Evolutionary conservation across 2,329 filamentous ascomycete genomes (phyloP).

Genomic region (Penicillium digitatum): DNA sequence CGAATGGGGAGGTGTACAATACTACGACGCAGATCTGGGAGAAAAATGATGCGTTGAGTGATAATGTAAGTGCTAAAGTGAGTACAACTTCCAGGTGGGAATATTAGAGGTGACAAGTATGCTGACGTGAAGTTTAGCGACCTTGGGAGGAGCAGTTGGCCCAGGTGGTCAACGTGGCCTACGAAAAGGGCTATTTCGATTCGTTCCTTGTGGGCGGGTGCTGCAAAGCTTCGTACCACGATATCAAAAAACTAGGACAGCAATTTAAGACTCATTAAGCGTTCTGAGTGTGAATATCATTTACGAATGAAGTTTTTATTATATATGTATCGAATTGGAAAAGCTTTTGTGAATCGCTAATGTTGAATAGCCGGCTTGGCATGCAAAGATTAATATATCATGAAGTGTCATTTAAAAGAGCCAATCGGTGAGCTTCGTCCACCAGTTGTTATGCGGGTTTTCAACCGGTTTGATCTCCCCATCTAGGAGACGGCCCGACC

Average conservation of each 20-base stretch:
- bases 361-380: slow-evolving; percentile 14
- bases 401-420: slow-evolving; percentile 19
- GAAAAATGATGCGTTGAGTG: slow-evolving; percentile 22
- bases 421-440: slow-evolving; percentile 27
- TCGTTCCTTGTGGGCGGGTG: slow-evolving; percentile 46
- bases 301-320: neutral
- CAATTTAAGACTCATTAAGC: slow-evolving; percentile 11
- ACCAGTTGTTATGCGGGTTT: slow-evolving; percentile 17
- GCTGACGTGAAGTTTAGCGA: slow-evolving; percentile 19
- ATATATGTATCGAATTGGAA: too few species aligned
- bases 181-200: slow-evolving; percentile 26
- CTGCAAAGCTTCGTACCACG: slow-evolving; percentile 43
- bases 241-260: slow-evolving; percentile 32
- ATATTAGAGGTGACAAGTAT: neutral
- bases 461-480: slow-evolving; percentile 25
- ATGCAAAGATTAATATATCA: slow-evolving; percentile 20
- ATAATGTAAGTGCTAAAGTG: slow-evolving; percentile 12
- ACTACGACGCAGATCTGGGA: slow-evolving; percentile 60
- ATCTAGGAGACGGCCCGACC: slow-evolving; percentile 32
- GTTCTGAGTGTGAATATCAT: neutral
- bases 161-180: slow-evolving; percentile 30
- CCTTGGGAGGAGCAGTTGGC: slow-evolving; percentile 40
- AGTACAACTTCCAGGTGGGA: neutral
- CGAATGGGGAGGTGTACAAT: slow-evolving; percentile 65
- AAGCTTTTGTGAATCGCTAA: slow-evolving; percentile 2